Evolutionary conservation across 352 stramenopile species (phyloP), one percentile per base, ranked within the genome.

Genomic region (Globisporangium splendens): DNA sequence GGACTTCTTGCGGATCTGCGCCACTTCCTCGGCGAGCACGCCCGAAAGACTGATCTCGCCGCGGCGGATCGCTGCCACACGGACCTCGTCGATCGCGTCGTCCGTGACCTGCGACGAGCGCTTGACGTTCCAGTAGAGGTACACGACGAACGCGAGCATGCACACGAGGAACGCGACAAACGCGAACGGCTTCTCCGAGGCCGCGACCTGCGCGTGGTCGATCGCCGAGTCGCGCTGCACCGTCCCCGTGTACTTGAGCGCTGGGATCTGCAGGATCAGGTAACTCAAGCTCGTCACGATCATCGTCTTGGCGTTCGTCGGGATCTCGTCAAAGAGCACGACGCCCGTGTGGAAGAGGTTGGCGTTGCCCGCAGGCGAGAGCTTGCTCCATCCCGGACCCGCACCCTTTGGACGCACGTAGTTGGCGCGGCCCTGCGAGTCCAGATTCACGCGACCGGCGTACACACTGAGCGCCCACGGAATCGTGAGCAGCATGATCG

Each of bases 401-500:
- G 88, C 70, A 20, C 77, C 73, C 64, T 93, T 96, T 44, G 82
- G 83, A 11, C 79, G 77, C 43, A 88, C 67, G 62, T 97, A 97
- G 61, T 88, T 93, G 56, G 86, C 89, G 47, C 82, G 73, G 15
- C 88, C 93, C 31, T 93, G 73, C 22, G 79, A 73, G 60, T 96
- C 86, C 48, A 99, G 87, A 79, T 98, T 94, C 24, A 99, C 96
- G 49, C 96, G 91, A 4, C 96, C 97, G 15, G 83, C 90, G 56
- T 91, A 95, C 22, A 98, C 69, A 55, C 87, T 95, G 21, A 99
- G 74, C 24, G 83, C 93, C 93, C 95, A 99, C 18, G 97, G 96
- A 44, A 99, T 96, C n/a, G 97, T 99, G 57, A 99, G 79, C 60
- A 99, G 79, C 95, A 99, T 99, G 69, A 99, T 99, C n/a, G 96